Percentiles rank a stretch among this genome's conserved stretches.
Evolutionary conservation across 768 basidiomycete genomes (phyloP).

Genomic region (Fomitopsis pulvina): DNA sequence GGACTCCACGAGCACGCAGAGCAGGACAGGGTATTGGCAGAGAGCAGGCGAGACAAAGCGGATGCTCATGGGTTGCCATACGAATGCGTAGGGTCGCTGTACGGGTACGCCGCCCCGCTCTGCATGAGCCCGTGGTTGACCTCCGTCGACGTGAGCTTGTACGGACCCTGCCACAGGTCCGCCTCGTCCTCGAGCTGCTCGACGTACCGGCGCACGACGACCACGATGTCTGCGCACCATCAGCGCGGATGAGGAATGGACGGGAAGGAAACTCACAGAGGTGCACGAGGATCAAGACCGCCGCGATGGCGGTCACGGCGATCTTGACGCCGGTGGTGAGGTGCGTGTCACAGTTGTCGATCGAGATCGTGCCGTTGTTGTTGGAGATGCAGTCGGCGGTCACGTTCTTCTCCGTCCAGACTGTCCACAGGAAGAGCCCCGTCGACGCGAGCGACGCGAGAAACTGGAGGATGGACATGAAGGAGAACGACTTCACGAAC

Average conservation of each 20-base stretch:
- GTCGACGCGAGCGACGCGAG: slow-evolving; percentile 11
- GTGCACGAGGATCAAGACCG: slow-evolving; percentile 15
- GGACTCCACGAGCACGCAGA: too few species aligned
- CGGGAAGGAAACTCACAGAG: slow-evolving; percentile 17
- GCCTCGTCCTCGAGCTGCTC: slow-evolving; percentile 24
- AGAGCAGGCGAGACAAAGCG: too few species aligned
- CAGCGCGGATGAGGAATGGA: slow-evolving; percentile 1
- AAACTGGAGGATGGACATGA: slow-evolving; percentile 19
- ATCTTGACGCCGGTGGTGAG: slow-evolving; percentile 18
- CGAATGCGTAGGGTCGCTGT: slow-evolving; percentile 17
- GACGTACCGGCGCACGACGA: slow-evolving; percentile 22
- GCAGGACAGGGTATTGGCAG: too few species aligned
- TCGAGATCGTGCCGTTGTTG: slow-evolving; percentile 4
- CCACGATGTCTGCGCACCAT: slow-evolving; percentile 19
- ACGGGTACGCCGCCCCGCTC: slow-evolving; percentile 19
- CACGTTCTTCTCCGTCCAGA: slow-evolving; percentile 16
- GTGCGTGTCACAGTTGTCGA: slow-evolving; percentile 13
- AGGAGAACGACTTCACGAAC: slow-evolving; percentile 22
- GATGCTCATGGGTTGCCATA: slow-evolving; percentile 16
- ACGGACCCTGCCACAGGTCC: slow-evolving; percentile 16
- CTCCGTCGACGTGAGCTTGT: slow-evolving; percentile 17
- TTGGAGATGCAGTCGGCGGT: slow-evolving; percentile 11
- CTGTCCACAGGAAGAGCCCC: slow-evolving; percentile 18
- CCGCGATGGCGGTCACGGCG: slow-evolving; percentile 12
- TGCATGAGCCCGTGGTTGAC: slow-evolving; percentile 22